A percentile compares a stretch with the other conserved stretches of the same genome.
These are phyloP conservation scores for Vigna hirtella DNA, from an alignment of 306 rosid genomes.

Conservation along the genomic window DNA sequence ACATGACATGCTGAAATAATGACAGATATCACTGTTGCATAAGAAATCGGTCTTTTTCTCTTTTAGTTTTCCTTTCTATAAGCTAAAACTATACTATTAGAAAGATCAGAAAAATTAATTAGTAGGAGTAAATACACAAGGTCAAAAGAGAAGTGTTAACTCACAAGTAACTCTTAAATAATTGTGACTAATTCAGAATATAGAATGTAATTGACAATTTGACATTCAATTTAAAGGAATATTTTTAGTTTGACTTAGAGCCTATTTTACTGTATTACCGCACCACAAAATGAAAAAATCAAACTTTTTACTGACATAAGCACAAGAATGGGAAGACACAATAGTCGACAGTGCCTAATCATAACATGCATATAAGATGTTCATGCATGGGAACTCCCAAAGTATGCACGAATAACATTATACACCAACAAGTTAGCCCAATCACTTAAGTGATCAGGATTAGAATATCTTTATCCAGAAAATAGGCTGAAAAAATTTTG, in stretches of 20 bases:
- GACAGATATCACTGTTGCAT: conserved; percentile 28
- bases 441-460: conserved; percentile 13
- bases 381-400: conserved; percentile 4
- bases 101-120: conserved; percentile 25
- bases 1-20: conserved; percentile 18
- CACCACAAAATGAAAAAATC: neutral
- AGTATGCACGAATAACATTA: neutral
- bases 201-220: conserved; percentile 3
- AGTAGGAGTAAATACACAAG: conserved; percentile 22
- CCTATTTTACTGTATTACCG: neutral
- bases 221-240: conserved; percentile 16
- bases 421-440: conserved; percentile 33
- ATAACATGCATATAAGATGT: neutral
- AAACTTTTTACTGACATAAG: neutral
- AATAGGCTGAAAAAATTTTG: neutral
- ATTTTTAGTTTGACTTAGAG: neutral
- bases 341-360: conserved; percentile 9
- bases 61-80: neutral
- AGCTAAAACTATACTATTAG: conserved; percentile 10
- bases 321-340: neutral
- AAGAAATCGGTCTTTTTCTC: neutral
- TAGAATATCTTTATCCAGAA: conserved; percentile 34
- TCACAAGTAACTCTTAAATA: neutral
- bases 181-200: neutral
- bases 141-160: neutral